phyloP scores from a whole-genome alignment of 108 stramenopile genomes.

The Fistulifera solaris region DNA sequence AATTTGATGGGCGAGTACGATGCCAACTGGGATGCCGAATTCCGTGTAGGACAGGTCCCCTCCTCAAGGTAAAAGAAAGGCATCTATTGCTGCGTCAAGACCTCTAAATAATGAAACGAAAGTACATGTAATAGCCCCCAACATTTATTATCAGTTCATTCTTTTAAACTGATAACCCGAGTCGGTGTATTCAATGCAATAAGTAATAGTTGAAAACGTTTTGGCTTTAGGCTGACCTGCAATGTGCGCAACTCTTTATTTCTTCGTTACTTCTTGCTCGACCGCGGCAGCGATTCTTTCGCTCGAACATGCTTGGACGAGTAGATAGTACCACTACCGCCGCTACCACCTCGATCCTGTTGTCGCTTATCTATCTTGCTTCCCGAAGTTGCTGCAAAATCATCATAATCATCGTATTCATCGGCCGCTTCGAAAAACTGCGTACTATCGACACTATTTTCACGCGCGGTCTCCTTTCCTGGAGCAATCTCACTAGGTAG shows the following conservation, averaged over 20 bases:
- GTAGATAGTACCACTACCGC: constrained; percentile 8
- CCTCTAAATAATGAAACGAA: too few relatives aligned
- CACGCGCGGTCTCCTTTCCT: neutral
- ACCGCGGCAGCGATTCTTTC: neutral
- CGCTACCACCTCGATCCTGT: constrained; percentile 7
- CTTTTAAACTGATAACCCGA: too few relatives aligned
- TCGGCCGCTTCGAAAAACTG: constrained; percentile 3
- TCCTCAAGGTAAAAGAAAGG: too few relatives aligned
- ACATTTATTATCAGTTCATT: too few relatives aligned
- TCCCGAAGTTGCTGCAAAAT: neutral
- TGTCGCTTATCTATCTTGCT: neutral
- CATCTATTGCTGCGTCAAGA: too few relatives aligned
- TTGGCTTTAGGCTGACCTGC: neutral
- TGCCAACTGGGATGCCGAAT: too few relatives aligned
- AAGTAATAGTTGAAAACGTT: too few relatives aligned
- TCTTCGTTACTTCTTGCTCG: neutral
- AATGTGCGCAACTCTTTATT: neutral
- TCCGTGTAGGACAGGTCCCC: too few relatives aligned
- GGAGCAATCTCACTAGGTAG: too few relatives aligned
- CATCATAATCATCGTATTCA: constrained; percentile 11
- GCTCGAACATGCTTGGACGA: constrained; percentile 8
- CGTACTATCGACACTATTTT: constrained; percentile 1
- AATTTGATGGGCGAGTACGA: too few relatives aligned
- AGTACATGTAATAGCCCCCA: too few relatives aligned
- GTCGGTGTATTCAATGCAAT: too few relatives aligned